phyloP scores from a whole-genome alignment of 73 alveolate species.

The Stentor coeruleus region DNA sequence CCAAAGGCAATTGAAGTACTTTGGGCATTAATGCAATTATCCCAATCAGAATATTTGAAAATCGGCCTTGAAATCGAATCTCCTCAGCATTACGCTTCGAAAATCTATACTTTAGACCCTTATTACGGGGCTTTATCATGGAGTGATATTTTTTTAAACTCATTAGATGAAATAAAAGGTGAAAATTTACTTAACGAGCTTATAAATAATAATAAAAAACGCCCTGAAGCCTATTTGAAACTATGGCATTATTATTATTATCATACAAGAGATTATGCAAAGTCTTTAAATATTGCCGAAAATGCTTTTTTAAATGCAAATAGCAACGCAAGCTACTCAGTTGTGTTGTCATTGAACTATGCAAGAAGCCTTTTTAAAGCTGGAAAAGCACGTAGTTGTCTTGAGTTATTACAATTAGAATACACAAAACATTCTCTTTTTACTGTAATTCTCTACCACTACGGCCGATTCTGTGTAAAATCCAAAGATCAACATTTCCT shows the following conservation, averaged over 20 bases:
- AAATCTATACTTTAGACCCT: slow-evolving; percentile 28
- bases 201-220: slow-evolving; percentile 23
- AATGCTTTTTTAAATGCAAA: background rate
- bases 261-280: slow-evolving; percentile 17
- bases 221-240: slow-evolving; percentile 55
- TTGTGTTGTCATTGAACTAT: background rate
- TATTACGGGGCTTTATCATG: slow-evolving; percentile 55
- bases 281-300: background rate
- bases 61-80: background rate
- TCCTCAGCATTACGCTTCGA: slow-evolving; percentile 45
- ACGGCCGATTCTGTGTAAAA: slow-evolving; percentile 26
- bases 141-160: slow-evolving; percentile 42
- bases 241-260: slow-evolving; percentile 38
- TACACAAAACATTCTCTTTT: slow-evolving; percentile 24
- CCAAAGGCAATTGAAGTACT: background rate
- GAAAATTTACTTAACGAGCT: slow-evolving; percentile 42
- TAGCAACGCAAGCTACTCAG: background rate
- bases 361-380: slow-evolving; percentile 15
- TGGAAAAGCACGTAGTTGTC: background rate
- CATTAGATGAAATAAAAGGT: slow-evolving; percentile 29
- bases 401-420: slow-evolving; percentile 31
- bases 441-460: slow-evolving; percentile 26
- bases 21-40: background rate
- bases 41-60: background rate
- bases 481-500: slow-evolving; percentile 30